These are phyloP conservation scores for Albugo laibachii DNA, from an alignment of 352 stramenopile species.

Conservation along the genomic window DNA sequence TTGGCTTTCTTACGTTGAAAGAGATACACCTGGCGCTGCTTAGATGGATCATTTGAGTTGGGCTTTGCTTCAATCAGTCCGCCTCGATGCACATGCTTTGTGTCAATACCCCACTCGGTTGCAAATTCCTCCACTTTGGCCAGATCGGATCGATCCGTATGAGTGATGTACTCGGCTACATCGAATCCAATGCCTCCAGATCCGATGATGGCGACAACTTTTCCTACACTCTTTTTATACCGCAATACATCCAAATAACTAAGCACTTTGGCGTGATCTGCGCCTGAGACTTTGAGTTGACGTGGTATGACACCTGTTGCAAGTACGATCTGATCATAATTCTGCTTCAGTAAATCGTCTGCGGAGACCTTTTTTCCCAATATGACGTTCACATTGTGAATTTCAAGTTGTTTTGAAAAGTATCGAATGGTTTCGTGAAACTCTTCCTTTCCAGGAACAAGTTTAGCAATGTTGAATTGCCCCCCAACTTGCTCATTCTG, in stretches of 20 bases:
- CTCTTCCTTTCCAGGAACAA: constrained; percentile 93
- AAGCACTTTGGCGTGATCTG: constrained; percentile 79
- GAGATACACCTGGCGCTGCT: constrained; percentile 79
- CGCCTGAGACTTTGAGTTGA: constrained; percentile 71
- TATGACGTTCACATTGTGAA: constrained; percentile 65
- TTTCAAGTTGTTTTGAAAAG: constrained; percentile 81
- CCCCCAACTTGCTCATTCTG: constrained; percentile 68
- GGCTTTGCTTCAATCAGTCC: constrained; percentile 47
- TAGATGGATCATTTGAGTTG: constrained; percentile 10
- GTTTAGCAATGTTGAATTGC: constrained; percentile 96
- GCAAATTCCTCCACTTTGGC: constrained; percentile 74
- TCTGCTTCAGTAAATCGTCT: constrained; percentile 21
- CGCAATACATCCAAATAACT: constrained; percentile 93
- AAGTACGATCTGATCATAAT: constrained; percentile 88
- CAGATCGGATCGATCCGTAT: constrained; percentile 45
- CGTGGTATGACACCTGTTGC: constrained; percentile 88
- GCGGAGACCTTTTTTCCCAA: constrained; percentile 31
- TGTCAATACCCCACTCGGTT: constrained; percentile 90
- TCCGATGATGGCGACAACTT: constrained; percentile 89
- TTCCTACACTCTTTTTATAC: constrained; percentile 72
- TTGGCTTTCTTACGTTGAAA: constrained; percentile 91
- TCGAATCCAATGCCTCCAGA: constrained; percentile 97
- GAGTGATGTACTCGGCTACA: constrained; percentile 88
- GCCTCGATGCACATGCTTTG: constrained; percentile 52
- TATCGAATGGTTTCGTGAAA: constrained; percentile 96